phyloP scores from a whole-genome alignment of 495 filamentous ascomycete genomes.

The Penicillium salamii region DNA sequence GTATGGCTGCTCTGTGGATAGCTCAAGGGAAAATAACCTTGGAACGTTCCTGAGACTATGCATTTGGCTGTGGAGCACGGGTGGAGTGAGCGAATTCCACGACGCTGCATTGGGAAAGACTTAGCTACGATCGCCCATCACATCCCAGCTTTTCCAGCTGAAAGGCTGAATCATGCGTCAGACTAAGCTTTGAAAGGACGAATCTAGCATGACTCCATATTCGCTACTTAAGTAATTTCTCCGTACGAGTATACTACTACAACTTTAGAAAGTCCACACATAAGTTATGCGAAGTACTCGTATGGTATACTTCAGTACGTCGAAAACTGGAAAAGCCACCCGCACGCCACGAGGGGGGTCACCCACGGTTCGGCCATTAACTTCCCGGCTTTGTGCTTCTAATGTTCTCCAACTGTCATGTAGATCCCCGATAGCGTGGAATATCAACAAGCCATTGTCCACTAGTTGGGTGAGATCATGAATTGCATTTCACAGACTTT shows the following conservation, averaged over 20 bases:
- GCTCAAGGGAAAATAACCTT: neutral
- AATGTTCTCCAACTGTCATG: too few relatives aligned
- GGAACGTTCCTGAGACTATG: neutral
- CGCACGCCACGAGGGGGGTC: neutral
- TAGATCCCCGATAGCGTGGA: slow-evolving; percentile 2
- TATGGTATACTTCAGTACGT: too few relatives aligned
- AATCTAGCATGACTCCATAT: too few relatives aligned
- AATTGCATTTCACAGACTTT: too few relatives aligned
- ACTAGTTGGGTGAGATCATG: too few relatives aligned
- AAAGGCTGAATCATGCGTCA: neutral
- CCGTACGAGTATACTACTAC: too few relatives aligned
- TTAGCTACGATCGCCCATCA: slow-evolving; percentile 11
- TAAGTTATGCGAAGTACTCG: too few relatives aligned
- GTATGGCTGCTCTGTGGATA: too few relatives aligned
- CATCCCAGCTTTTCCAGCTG: neutral
- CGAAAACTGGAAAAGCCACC: neutral
- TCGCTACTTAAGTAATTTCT: too few relatives aligned
- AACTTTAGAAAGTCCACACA: too few relatives aligned
- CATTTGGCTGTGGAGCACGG: neutral
- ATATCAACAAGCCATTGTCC: neutral
- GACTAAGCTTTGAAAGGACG: neutral
- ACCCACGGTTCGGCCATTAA: neutral
- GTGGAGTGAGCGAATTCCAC: slow-evolving; percentile 2
- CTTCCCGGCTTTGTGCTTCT: neutral
- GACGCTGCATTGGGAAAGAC: slow-evolving; percentile 10